Conservation (phyloP, 2,329 filamentous ascomycete species). For the Pseudocercospora vitis region DNA sequence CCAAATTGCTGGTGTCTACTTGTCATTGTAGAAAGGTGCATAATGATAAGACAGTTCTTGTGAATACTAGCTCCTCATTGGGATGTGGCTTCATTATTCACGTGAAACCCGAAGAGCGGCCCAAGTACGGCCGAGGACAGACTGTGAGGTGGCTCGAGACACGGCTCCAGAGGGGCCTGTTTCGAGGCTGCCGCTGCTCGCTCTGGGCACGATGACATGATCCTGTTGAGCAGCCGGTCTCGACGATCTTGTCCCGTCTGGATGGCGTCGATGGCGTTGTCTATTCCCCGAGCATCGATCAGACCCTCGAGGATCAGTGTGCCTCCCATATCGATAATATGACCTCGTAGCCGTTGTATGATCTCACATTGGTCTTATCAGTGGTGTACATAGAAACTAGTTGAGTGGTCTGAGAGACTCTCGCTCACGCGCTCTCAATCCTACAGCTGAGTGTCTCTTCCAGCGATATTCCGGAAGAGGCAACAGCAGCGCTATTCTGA, state of each 20-base stretch:
- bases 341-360: not conserved
- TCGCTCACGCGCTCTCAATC: not conserved
- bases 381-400: not conserved
- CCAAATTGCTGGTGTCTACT: too few species aligned
- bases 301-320: not conserved
- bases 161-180: conserved; percentile 4
- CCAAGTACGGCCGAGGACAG: not conserved
- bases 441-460: not conserved
- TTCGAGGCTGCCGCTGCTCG: conserved; percentile 5
- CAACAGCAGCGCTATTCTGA: not conserved
- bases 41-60: too few species aligned
- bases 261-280: not conserved
- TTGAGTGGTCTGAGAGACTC: not conserved
- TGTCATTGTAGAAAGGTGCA: too few species aligned
- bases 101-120: too few species aligned
- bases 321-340: not conserved
- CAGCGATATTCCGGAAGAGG: not conserved
- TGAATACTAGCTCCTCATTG: too few species aligned
- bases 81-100: too few species aligned
- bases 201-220: conserved; percentile 10
- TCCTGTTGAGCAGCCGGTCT: conserved; percentile 7
- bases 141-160: not conserved
- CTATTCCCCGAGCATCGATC: conserved; percentile 1
- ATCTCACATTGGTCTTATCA: not conserved
- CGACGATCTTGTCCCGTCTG: conserved; percentile 13